Percentiles rank a stretch among this genome's conserved stretches.
These are phyloP conservation scores for Lichtheimia hyalospora DNA, from an alignment of 371 early-diverging fungal species.

Conservation along the genomic window DNA sequence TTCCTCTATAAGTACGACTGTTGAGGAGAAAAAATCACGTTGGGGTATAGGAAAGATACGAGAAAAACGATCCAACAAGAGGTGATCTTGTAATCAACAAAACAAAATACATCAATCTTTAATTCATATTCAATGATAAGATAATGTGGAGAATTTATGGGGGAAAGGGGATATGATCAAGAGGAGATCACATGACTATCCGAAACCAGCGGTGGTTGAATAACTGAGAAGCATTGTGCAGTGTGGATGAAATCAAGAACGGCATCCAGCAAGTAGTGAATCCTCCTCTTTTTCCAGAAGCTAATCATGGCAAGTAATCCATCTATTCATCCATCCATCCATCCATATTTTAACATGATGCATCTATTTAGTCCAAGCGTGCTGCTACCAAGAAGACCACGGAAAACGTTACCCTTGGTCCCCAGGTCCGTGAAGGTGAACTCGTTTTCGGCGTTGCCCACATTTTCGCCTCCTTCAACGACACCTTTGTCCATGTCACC, in stretches of 20 bases:
- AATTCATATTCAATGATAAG: too few species aligned
- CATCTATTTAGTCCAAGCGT: slow-evolving; percentile 50
- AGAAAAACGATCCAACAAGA: slow-evolving; percentile 20
- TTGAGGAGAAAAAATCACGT: slow-evolving; percentile 33
- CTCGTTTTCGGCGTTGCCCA: slow-evolving; percentile 99
- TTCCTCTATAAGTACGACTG: slow-evolving; percentile 5
- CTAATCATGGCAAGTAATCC: neutral
- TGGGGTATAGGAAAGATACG: slow-evolving; percentile 30
- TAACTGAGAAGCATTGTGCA: too few species aligned
- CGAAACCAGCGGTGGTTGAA: too few species aligned
- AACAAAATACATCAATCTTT: too few species aligned
- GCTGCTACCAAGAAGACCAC: slow-evolving; percentile 65
- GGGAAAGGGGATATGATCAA: too few species aligned
- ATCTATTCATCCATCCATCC: slow-evolving; percentile 10
- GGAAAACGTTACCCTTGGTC: slow-evolving; percentile 95
- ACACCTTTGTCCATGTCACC: slow-evolving; percentile 99
- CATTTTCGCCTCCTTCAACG: slow-evolving; percentile 99
- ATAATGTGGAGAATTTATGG: too few species aligned
- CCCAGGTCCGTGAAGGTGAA: slow-evolving; percentile 97
- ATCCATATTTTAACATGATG: neutral
- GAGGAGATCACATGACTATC: too few species aligned
- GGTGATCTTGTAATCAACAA: slow-evolving; percentile 1
- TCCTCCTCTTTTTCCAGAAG: slow-evolving; percentile 1
- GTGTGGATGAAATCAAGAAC: neutral
- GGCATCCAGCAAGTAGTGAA: neutral